Evolutionary conservation across 1,284 basidiomycete species (phyloP).

Genomic region (Apiotrichum montevideense): DNA sequence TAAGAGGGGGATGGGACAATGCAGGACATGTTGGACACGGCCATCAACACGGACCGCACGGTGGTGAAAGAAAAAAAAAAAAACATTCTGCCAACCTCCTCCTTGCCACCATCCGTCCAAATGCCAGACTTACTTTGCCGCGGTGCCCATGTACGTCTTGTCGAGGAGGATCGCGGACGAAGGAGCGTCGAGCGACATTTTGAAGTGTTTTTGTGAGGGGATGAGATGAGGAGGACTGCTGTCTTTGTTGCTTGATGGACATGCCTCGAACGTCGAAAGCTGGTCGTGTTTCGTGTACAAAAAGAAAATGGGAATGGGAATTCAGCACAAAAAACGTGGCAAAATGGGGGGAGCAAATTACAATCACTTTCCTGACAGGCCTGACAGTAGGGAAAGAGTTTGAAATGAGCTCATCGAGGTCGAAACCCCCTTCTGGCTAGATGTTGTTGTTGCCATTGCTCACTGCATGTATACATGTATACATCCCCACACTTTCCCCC

Average conservation of each 20-base stretch:
- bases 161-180: slow-evolving; percentile 45
- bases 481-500: background rate
- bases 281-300: slow-evolving; percentile 1
- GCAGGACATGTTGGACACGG: too few species aligned
- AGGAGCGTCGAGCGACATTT: slow-evolving; percentile 44
- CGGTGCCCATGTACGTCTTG: slow-evolving; percentile 37
- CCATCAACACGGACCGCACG: background rate
- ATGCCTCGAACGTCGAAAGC: background rate
- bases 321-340: too few species aligned
- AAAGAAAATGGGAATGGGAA: slow-evolving; percentile 2
- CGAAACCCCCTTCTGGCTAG: too few species aligned
- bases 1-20: too few species aligned
- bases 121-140: slow-evolving; percentile 27
- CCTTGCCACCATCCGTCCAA: background rate
- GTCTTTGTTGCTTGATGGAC: too few species aligned
- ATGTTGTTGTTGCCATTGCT: too few species aligned
- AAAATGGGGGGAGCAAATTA: too few species aligned
- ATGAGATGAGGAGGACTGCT: background rate
- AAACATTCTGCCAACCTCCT: too few species aligned
- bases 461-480: background rate
- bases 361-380: too few species aligned
- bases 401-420: too few species aligned
- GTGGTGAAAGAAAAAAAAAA: background rate
- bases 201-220: slow-evolving; percentile 11
- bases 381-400: too few species aligned